Evolutionary conservation across 1,284 basidiomycete species (phyloP).

Genomic region (Serendipita sp.): DNA sequence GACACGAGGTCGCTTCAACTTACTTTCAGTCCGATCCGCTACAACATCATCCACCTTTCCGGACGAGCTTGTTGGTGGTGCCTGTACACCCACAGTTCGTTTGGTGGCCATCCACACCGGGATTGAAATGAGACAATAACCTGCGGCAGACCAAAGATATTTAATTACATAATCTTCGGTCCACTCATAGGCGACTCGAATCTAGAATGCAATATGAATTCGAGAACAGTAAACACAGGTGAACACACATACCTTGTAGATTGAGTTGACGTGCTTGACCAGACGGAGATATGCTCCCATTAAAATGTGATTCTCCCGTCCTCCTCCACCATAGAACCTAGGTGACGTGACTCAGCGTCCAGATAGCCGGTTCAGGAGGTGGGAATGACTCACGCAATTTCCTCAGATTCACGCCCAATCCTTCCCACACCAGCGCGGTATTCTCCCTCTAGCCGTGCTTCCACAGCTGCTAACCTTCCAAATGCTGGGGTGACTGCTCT

Average conservation of each 20-base stretch:
- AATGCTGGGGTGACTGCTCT: conserved; percentile 86
- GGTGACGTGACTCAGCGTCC: neutral
- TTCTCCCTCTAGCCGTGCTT: conserved; percentile 79
- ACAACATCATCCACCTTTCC: conserved; percentile 24
- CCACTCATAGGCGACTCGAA: conserved; percentile 75
- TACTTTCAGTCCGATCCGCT: conserved; percentile 50
- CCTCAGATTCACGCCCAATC: conserved; percentile 83
- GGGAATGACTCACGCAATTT: conserved; percentile 59
- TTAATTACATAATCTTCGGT: conserved; percentile 92
- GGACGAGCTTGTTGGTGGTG: conserved; percentile 9
- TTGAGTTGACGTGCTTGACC: conserved; percentile 80
- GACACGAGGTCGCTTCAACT: conserved; percentile 16
- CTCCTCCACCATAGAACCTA: conserved; percentile 87
- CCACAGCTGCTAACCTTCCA: conserved; percentile 78
- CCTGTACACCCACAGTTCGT: conserved; percentile 32
- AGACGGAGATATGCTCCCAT: conserved; percentile 66
- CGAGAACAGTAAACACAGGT: neutral
- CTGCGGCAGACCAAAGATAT: conserved; percentile 84
- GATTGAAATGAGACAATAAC: conserved; percentile 79
- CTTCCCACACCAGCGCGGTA: conserved; percentile 81
- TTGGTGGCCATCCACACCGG: conserved; percentile 59
- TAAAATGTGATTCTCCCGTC: conserved; percentile 73
- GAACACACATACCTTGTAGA: conserved; percentile 58
- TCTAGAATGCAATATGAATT: conserved; percentile 26
- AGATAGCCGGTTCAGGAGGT: too few species aligned